These are phyloP conservation scores for Aureobasidium sp. DNA, from an alignment of 2,329 filamentous ascomycete genomes.

Conservation along the genomic window DNA sequence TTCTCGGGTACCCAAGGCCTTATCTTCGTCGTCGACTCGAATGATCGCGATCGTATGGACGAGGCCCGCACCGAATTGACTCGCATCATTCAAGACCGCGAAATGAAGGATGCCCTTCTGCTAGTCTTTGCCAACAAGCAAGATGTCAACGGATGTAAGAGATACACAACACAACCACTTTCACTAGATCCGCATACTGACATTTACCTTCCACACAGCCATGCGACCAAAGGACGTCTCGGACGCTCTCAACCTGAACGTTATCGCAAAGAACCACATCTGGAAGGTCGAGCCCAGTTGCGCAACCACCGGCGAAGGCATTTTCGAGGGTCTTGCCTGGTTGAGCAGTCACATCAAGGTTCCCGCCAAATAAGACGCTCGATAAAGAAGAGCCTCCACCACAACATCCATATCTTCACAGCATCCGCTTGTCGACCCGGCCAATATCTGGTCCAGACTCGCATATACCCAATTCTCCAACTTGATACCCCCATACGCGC, in stretches of 20 bases:
- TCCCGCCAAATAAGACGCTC: constrained; percentile 23
- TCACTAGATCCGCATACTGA: constrained; percentile 15
- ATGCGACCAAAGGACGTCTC: constrained; percentile 46
- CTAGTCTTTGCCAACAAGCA: constrained; percentile 99
- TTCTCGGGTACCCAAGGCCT: constrained; percentile 99
- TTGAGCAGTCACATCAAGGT: constrained; percentile 46
- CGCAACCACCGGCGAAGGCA: constrained; percentile 46
- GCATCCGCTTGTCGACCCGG: not conserved
- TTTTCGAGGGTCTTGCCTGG: constrained; percentile 48
- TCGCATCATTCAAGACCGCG: constrained; percentile 97
- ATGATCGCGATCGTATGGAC: constrained; percentile 95
- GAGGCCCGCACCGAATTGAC: constrained; percentile 95
- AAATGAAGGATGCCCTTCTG: constrained; percentile 93
- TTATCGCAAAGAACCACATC: constrained; percentile 45
- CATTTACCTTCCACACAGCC: constrained; percentile 26
- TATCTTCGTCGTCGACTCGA: constrained; percentile 99
- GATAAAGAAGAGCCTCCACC: not conserved
- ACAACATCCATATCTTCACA: not conserved
- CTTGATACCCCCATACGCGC: constrained; percentile 9
- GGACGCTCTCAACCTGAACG: constrained; percentile 40
- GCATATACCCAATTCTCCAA: not conserved
- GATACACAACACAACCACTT: not conserved
- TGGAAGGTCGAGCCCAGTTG: constrained; percentile 50
- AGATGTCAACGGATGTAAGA: constrained; percentile 81
- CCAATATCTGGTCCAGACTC: not conserved